A percentile compares a stretch with the other conserved stretches of the same genome.
Evolutionary conservation across 1,284 basidiomycete genomes (phyloP).

Genomic region (Macrocybe sp.): DNA sequence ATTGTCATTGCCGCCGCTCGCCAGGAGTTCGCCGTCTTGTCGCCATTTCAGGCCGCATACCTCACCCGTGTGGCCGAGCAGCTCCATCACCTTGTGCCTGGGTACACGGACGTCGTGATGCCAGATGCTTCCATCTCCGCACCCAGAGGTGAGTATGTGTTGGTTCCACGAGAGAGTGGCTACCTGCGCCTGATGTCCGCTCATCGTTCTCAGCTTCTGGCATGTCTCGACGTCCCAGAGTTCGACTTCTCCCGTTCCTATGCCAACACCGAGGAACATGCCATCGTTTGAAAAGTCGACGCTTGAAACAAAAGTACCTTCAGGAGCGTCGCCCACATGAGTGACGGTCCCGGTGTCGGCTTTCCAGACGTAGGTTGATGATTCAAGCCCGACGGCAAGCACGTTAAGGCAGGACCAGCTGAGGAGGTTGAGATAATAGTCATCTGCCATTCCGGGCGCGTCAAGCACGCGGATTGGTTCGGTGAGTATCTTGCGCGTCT

Average conservation of each 20-base stretch:
- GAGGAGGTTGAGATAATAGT: conserved; percentile 96
- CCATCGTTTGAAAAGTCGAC: conserved; percentile 90
- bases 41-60: conserved; percentile 87
- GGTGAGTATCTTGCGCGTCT: conserved; percentile 75
- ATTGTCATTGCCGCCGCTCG: conserved; percentile 94
- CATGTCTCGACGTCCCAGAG: conserved; percentile 91
- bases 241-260: conserved; percentile 85
- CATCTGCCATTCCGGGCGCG: conserved; percentile 92
- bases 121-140: conserved; percentile 88
- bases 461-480: conserved; percentile 90
- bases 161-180: conserved; percentile 83
- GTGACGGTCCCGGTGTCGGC: conserved; percentile 85
- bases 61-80: conserved; percentile 86
- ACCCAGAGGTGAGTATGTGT: conserved; percentile 84
- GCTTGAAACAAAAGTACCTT: conserved; percentile 71
- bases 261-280: conserved; percentile 81
- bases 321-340: conserved; percentile 72
- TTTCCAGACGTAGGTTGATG: conserved; percentile 88
- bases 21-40: conserved; percentile 81
- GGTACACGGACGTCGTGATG: conserved; percentile 91
- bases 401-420: conserved; percentile 87
- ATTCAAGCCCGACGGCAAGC: conserved; percentile 84
- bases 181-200: conserved; percentile 77
- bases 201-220: conserved; percentile 85
- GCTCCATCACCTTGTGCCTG: conserved; percentile 84